Evolutionary conservation across 495 filamentous ascomycete genomes (phyloP).

Genomic region (Aspergillus biplanus): DNA sequence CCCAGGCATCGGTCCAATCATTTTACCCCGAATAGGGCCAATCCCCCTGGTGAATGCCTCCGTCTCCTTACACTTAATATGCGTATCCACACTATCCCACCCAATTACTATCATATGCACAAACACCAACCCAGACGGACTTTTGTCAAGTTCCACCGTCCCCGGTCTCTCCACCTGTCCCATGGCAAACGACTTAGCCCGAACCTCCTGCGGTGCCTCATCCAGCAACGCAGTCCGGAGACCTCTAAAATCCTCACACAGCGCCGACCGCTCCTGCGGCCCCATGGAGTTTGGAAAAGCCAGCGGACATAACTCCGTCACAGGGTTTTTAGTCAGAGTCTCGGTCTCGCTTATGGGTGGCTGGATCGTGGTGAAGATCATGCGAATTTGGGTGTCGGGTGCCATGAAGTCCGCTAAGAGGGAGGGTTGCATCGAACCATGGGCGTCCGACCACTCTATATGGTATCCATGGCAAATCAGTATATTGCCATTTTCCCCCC

Average conservation of each 20-base stretch:
- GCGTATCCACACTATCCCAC: conserved; percentile 59
- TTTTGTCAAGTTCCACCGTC: conserved; percentile 39
- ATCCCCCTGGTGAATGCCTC: conserved; percentile 47
- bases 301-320: conserved; percentile 44
- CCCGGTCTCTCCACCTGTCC: conserved; percentile 48
- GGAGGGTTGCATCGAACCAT: conserved; percentile 24
- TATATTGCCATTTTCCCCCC: conserved; percentile 4
- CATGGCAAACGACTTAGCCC: conserved; percentile 45
- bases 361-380: conserved; percentile 38
- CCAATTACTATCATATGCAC: conserved; percentile 48
- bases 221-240: conserved; percentile 42
- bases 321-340: conserved; percentile 40
- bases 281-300: conserved; percentile 36
- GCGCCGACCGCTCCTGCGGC: conserved; percentile 22
- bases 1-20: conserved; percentile 38
- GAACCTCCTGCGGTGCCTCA: conserved; percentile 35
- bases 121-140: conserved; percentile 41
- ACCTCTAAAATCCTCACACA: conserved; percentile 34
- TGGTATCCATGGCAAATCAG: background rate
- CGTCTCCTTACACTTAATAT: conserved; percentile 50
- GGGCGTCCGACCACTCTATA: conserved; percentile 46
- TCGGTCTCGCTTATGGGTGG: conserved; percentile 36
- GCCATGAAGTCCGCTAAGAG: conserved; percentile 34
- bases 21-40: conserved; percentile 40
- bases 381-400: conserved; percentile 23